Evolutionary conservation across 2,329 filamentous ascomycete species (phyloP), one percentile per base, ranked within the genome.

Genomic region (Microdochium paspali): DNA sequence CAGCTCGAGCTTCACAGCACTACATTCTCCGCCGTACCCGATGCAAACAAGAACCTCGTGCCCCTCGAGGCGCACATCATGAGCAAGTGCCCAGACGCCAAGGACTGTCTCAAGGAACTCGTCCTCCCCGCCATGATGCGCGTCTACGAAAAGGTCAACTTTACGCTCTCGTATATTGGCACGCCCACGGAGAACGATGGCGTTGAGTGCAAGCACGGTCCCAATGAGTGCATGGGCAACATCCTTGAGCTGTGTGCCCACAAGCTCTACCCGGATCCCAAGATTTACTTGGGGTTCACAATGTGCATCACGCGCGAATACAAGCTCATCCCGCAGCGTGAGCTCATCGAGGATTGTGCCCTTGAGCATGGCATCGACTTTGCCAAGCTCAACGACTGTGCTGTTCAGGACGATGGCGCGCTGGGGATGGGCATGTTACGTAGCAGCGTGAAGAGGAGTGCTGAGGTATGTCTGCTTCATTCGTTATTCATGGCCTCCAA

Each of bases 21-120:
- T n/a, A n/a, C n/a, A n/a, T n/a, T n/a, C n/a, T n/a, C n/a, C n/a
- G n/a, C n/a, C n/a, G n/a, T n/a, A n/a, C n/a, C 24, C n/a, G 18
- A 28, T n/a, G n/a, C 24, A 45, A 50, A 24, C 15, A 7, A 3
- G 35, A 49, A 53, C 42, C 66, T 73, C 49, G 85, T 97, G 4
- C 86, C 89, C 3, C 68, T 98, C 2, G 93, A 98, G 64, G 87
- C 89, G 48, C 91, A 97, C 65, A 93, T 97, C 57, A 98, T 97
- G 84, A 87, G 83, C 69, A 96, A 97, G 74, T 98, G 93, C 60
- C 90, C 91, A 0, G 93, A 98, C 66, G 90, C 93, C 2, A 77
- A 77, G 72, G 85, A 88, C 61, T 96, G 91, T 59, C 72, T 98
- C 20, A 79, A 81, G 51, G 72, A 90, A 50, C 69, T 98, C 56